These are phyloP conservation scores for Fragaria ananassa DNA, from an alignment of 306 rosid species.

Conservation along the genomic window DNA sequence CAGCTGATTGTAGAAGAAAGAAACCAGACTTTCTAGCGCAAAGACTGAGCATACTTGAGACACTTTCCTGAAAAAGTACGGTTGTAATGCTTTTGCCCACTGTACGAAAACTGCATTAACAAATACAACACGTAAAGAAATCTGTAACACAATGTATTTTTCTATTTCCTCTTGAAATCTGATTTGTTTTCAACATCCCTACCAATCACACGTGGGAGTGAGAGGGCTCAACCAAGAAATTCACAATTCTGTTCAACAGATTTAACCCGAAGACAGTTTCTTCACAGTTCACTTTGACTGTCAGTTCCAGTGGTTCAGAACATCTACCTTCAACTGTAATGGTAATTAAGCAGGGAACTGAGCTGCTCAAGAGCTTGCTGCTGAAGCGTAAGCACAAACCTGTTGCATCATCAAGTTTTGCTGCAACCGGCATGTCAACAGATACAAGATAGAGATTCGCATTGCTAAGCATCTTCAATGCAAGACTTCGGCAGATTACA, in stretches of 20 bases:
- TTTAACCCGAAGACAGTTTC: constrained; percentile 94
- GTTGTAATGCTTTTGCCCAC: neutral
- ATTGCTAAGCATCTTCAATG: constrained; percentile 76
- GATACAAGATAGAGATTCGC: constrained; percentile 75
- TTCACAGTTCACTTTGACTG: constrained; percentile 82
- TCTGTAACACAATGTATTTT: neutral
- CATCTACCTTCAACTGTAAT: constrained; percentile 80
- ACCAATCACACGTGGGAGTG: constrained; percentile 31
- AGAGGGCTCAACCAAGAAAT: constrained; percentile 61
- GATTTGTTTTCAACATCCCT: constrained; percentile 15
- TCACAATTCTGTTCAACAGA: constrained; percentile 79
- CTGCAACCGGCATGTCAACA: constrained; percentile 74
- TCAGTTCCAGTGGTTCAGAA: constrained; percentile 60
- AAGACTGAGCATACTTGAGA: neutral
- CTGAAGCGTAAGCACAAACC: constrained; percentile 89
- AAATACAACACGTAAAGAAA: neutral
- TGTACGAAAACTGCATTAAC: neutral
- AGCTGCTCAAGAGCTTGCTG: constrained; percentile 72
- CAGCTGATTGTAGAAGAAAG: neutral
- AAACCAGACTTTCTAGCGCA: neutral
- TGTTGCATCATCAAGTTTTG: constrained; percentile 78
- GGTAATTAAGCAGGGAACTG: constrained; percentile 72
- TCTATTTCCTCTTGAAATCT: constrained; percentile 19
- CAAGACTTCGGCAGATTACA: constrained; percentile 66
- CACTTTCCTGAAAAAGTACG: neutral